Conservation (phyloP, 768 basidiomycete species). For the Mycena rebaudengoi region DNA sequence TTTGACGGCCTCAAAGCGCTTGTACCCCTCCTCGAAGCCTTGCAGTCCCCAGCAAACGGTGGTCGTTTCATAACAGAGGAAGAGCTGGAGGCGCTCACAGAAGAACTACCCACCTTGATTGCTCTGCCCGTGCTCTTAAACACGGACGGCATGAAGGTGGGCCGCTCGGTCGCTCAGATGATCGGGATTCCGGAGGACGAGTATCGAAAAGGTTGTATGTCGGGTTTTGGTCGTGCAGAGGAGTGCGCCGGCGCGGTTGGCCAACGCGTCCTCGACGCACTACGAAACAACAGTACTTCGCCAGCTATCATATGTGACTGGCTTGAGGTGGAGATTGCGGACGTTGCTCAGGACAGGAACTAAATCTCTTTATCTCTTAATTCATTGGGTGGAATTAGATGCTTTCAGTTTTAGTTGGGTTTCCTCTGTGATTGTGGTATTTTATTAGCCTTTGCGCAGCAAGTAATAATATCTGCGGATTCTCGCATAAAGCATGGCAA, state of each 20-base stretch:
- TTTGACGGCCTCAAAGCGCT: slow-evolving; percentile 70
- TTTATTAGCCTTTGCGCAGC: slow-evolving; percentile 1
- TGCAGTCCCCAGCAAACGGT: slow-evolving; percentile 34
- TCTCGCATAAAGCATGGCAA: too few relatives aligned
- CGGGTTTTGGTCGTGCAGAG: slow-evolving; percentile 82
- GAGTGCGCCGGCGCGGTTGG: slow-evolving; percentile 71
- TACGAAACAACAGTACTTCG: slow-evolving; percentile 43
- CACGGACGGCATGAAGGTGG: slow-evolving; percentile 45
- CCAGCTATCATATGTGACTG: slow-evolving; percentile 54
- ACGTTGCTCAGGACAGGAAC: slow-evolving; percentile 10
- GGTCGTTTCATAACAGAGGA: slow-evolving; percentile 30
- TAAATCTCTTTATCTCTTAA: slow-evolving; percentile 11
- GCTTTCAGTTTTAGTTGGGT: not conserved
- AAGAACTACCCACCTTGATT: slow-evolving; percentile 77
- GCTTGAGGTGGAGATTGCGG: slow-evolving; percentile 57
- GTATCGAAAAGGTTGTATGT: slow-evolving; percentile 73
- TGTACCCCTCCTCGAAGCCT: slow-evolving; percentile 62
- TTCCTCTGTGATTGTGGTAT: slow-evolving; percentile 13
- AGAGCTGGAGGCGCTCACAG: slow-evolving; percentile 62
- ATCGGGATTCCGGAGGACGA: slow-evolving; percentile 67
- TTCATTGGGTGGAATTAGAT: slow-evolving; percentile 11
- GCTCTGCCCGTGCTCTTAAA: slow-evolving; percentile 75
- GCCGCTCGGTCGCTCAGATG: slow-evolving; percentile 58
- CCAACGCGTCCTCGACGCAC: slow-evolving; percentile 60
- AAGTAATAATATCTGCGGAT: too few relatives aligned